Evolutionary conservation across 2,329 filamentous ascomycete species (phyloP), one percentile per base, ranked within the genome.

Genomic region (Stemphylium vesicarium): DNA sequence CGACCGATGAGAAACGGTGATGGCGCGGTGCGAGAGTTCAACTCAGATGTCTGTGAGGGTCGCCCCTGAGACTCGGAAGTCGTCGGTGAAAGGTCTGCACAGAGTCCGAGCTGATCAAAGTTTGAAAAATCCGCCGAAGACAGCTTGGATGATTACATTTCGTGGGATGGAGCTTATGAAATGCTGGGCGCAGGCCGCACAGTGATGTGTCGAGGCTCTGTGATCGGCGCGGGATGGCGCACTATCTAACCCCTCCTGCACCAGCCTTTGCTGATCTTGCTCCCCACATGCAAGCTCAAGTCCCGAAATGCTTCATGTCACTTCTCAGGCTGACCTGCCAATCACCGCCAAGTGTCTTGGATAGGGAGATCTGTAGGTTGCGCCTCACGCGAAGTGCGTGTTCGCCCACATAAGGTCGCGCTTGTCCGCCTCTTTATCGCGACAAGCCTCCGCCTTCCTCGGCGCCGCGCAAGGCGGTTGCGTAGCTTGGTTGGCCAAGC

Each of bases 381-480:
- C 51, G 51, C 51, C 46, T 50, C 51, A 50, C 3, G 40, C 18
- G 15, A 12, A 40, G 36, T 54, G 51, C 54, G 50, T 41, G 39
- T 38, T 37, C 45, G 32, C 13, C 31, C 37, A 45, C 33, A 31
- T 37, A 44, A 45, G 31, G n/a, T 38, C 38, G 16, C 18, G n/a
- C 40, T 22, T 32, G 31, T 31, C 35, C 39, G 44, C 40, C 18
- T 40, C 50, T 50, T 49, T 40, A 33, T 45, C 43, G 15, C 26
- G 57, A 57, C 54, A 60, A 60, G 57, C 57, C 46, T 60, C 57
- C 54, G 57, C 47, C 36, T 45, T 37, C 36, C 57, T 57, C 16
- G 57, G 54, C 57, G 54, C 50, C 42, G 50, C 57, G 57, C 47
- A 41, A 46, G 33, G 26, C 22, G 37, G 40, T 51, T 54, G 54